Evolutionary conservation across 331 rosid genomes (phyloP).

Genomic region (Quercus lobata): DNA sequence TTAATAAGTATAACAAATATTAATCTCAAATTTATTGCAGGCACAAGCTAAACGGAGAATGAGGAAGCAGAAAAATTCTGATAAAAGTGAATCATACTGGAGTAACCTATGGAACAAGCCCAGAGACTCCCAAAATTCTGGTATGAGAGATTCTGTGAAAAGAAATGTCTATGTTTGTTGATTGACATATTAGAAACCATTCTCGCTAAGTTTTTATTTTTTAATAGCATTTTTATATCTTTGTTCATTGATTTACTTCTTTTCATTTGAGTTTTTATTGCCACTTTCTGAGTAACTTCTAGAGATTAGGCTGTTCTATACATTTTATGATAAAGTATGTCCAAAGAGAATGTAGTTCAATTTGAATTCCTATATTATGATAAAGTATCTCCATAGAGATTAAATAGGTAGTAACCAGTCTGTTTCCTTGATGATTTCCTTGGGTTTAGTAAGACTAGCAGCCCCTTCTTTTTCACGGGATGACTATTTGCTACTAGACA

Average conservation of each 20-base stretch:
- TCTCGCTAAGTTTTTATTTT: neutral
- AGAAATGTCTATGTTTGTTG: neutral
- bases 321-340: neutral
- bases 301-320: neutral
- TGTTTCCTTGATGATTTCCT: neutral
- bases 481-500: neutral
- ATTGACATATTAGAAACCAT: neutral
- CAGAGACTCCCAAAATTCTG: conserved; percentile 57
- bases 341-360: neutral
- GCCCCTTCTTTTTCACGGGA: neutral
- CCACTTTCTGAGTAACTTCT: neutral
- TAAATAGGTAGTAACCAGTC: neutral
- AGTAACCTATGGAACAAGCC: conserved; percentile 68
- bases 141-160: conserved; percentile 24
- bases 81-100: conserved; percentile 58
- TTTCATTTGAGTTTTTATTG: neutral
- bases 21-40: conserved; percentile 34
- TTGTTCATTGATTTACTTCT: neutral
- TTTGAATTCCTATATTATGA: no score
- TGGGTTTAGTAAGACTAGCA: neutral
- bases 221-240: neutral
- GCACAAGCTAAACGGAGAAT: conserved; percentile 66
- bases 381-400: neutral
- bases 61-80: conserved; percentile 65
- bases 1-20: neutral